A percentile compares a stretch with the other conserved stretches of the same genome.
Evolutionary conservation across 2,329 filamentous ascomycete genomes (phyloP).

Genomic region (Apiospora malaysiana): DNA sequence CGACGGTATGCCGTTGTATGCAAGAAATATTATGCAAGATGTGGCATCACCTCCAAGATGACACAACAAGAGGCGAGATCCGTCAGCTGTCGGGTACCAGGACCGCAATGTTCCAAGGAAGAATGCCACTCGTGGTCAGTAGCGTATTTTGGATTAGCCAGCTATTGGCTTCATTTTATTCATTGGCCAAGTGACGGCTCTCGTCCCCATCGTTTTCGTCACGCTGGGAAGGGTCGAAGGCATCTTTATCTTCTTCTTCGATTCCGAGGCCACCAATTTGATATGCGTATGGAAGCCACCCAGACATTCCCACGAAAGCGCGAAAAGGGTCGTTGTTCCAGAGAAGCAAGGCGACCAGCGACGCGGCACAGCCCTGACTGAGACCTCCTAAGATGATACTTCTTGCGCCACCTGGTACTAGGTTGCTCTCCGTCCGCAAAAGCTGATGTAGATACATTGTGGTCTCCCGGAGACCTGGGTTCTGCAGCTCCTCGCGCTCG

Average conservation of each 20-base stretch:
- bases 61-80: not conserved
- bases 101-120: not conserved
- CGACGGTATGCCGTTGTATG: no score
- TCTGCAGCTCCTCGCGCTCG: constrained; percentile 40
- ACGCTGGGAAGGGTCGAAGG: constrained; percentile 17
- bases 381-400: constrained; percentile 56
- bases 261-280: not conserved
- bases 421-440: constrained; percentile 42
- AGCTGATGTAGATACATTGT: constrained; percentile 46
- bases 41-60: not conserved
- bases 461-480: constrained; percentile 50
- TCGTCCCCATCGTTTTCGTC: no score
- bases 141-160: no score
- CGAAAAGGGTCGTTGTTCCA: constrained; percentile 49
- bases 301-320: constrained; percentile 50
- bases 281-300: constrained; percentile 49
- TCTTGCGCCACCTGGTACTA: constrained; percentile 40
- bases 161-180: no score
- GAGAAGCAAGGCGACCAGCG: constrained; percentile 48
- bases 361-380: constrained; percentile 60
- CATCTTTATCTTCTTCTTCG: not conserved
- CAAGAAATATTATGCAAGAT: not conserved
- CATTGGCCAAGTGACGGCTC: no score
- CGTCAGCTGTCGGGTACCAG: not conserved
- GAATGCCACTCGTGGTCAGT: not conserved